Conservation (phyloP, 108 stramenopile species). For the Nannochloropsis gaditana region DNA sequence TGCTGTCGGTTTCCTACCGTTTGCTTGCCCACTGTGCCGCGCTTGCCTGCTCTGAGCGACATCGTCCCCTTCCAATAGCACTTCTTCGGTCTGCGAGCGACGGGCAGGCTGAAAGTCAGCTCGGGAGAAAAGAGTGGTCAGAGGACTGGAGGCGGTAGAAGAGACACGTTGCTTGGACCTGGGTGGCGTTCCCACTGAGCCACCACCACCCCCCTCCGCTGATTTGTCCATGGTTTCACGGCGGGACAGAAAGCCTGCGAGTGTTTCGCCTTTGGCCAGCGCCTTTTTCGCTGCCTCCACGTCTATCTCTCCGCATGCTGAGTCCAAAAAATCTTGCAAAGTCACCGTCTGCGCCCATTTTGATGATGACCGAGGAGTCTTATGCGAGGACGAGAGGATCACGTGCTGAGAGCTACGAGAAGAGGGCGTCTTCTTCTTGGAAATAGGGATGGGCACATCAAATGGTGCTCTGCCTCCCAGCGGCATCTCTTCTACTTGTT, state of each 20-base stretch:
- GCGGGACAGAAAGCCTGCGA: conserved; percentile 10
- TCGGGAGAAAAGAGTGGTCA: not conserved
- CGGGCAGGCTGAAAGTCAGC: not conserved
- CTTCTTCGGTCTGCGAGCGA: too few species aligned
- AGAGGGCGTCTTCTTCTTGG: too few species aligned
- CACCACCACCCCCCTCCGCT: not conserved
- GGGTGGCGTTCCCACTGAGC: not conserved
- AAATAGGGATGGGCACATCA: too few species aligned
- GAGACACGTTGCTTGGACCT: not conserved
- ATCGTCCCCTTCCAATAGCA: too few species aligned
- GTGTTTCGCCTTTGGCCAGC: conserved; percentile 5
- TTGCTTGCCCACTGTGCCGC: too few species aligned
- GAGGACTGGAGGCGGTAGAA: not conserved
- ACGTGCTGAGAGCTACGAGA: too few species aligned
- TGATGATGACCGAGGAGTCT: not conserved
- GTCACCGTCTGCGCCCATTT: not conserved
- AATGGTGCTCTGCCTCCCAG: too few species aligned
- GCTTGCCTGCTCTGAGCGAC: too few species aligned
- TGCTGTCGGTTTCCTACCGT: not conserved
- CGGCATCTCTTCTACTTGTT: too few species aligned
- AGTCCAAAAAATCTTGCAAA: not conserved
- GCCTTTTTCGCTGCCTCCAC: conserved; percentile 16
- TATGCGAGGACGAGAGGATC: too few species aligned
- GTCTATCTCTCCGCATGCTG: conserved; percentile 1
- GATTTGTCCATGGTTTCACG: not conserved